These are phyloP conservation scores for Backusella tuberculispora DNA, from an alignment of 192 early-diverging fungal genomes.

Conservation along the genomic window DNA sequence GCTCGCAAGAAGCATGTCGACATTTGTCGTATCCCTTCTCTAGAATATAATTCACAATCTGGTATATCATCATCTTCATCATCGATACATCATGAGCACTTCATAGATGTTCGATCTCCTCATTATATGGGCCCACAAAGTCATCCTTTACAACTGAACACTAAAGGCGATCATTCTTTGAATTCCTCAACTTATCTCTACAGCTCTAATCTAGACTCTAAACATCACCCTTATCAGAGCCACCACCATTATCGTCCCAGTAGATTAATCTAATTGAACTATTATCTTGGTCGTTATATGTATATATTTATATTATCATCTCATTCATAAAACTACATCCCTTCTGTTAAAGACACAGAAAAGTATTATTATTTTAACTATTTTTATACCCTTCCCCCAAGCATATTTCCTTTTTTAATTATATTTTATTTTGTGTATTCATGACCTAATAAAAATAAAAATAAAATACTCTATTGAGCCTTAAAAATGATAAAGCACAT, in stretches of 20 bases:
- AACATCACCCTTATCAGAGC: background rate
- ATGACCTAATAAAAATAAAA: background rate
- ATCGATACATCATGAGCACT: slow-evolving; percentile 20
- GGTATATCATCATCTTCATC: slow-evolving; percentile 13
- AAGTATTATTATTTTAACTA: slow-evolving; percentile 4
- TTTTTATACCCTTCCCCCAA: background rate
- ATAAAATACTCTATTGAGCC: background rate
- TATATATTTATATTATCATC: slow-evolving; percentile 1
- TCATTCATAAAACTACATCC: slow-evolving; percentile 6
- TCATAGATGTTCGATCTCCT: slow-evolving; percentile 16
- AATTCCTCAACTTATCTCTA: slow-evolving; percentile 9
- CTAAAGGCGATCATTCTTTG: slow-evolving; percentile 9
- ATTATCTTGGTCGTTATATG: background rate
- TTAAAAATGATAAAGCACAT: slow-evolving; percentile 5
- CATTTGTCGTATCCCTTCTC: background rate
- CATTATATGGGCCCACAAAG: slow-evolving; percentile 7
- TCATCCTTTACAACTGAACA: background rate
- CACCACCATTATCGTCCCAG: slow-evolving; percentile 5
- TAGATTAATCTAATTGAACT: slow-evolving; percentile 15
- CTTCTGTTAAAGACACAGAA: background rate
- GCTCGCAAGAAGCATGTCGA: slow-evolving; percentile 20
- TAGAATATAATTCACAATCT: slow-evolving; percentile 12
- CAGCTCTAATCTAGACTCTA: slow-evolving; percentile 1
- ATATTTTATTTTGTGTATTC: background rate
- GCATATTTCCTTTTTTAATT: background rate